Base-by-base conservation (phyloP, 83 land plant species). In the Picea mariana region DNA sequence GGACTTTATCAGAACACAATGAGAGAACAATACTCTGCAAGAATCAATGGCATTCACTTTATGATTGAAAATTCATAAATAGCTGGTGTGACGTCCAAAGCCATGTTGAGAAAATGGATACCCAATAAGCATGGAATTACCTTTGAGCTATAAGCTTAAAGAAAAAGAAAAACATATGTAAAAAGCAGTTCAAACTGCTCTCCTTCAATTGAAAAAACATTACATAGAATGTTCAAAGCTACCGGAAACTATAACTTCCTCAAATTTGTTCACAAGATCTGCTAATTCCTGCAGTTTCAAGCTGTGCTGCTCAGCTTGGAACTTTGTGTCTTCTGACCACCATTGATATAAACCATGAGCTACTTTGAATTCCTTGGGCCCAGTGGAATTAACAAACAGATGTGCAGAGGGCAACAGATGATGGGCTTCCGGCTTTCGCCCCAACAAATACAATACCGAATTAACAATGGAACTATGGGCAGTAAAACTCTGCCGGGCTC, bases 291-390 rank as follows among this genome's bases (percentile, higher is more conserved):
- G 81, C 67, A 63, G 24, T 59, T 61, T 18, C 49, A 79, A 31
- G 38, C 44, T 38, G 27, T 61, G 15, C 60, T 34, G 81, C 66
- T 79, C 49, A 21, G 24, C 31, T 20, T 62, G 66, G 18, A 79
- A 0, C 80, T 27, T 21, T 20, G 67, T 60, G 5, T 79, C 80
- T 62, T 79, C 66, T 18, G 80, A 79, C 80, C 81, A 79, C 81
- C 81, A 79, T n/a, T 79, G 81, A 61, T 62, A n/a, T 1, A 79
- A 11, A 1, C 67, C 67, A 63, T 62, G 81, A 3, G 68, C 66
- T 13, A 20, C 42, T 20, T 21, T 61, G 31, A 79, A 79, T 21
- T 63, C 68, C 47, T 12, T 38, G 9, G 1, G n/a, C 68, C 47
- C 52, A 5, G 67, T 59, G 16, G 1, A 44, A 62, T 79, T 79